phyloP scores from a whole-genome alignment of 768 basidiomycete species.

The Tricholoma sp. region DNA sequence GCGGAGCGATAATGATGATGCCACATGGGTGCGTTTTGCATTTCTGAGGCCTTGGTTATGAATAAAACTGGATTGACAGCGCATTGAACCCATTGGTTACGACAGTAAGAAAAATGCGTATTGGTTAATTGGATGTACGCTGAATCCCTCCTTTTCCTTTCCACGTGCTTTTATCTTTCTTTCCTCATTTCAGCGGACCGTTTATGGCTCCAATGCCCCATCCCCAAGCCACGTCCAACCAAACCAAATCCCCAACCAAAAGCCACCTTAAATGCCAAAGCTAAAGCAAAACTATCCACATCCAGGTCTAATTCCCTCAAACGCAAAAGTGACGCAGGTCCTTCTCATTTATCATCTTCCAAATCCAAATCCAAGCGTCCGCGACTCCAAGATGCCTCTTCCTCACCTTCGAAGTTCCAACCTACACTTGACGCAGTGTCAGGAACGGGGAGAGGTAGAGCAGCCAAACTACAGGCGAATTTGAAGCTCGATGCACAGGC shows the following conservation, averaged over 20 bases:
- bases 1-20: constrained; percentile 74
- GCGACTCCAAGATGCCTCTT: constrained; percentile 8
- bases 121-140: constrained; percentile 78
- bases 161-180: neutral
- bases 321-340: constrained; percentile 29
- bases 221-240: constrained; percentile 16
- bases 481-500: constrained; percentile 63
- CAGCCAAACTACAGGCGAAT: constrained; percentile 70
- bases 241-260: neutral
- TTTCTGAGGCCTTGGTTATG: constrained; percentile 1
- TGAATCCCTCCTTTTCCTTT: neutral
- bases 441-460: constrained; percentile 43
- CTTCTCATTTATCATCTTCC: constrained; percentile 5
- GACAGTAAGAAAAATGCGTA: constrained; percentile 76
- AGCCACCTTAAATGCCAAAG: neutral
- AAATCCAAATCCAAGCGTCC: constrained; percentile 21
- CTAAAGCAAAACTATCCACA: constrained; percentile 36
- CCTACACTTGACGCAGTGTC: constrained; percentile 3
- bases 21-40: constrained; percentile 60
- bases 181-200: constrained; percentile 53
- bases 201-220: constrained; percentile 79
- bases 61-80: constrained; percentile 35
- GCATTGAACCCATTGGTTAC: constrained; percentile 81
- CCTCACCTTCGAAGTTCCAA: neutral
- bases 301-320: constrained; percentile 28